A percentile compares a stretch with the other conserved stretches of the same genome.
Evolutionary conservation across 2,329 filamentous ascomycete species (phyloP).

Genomic region (Fusarium setosum): DNA sequence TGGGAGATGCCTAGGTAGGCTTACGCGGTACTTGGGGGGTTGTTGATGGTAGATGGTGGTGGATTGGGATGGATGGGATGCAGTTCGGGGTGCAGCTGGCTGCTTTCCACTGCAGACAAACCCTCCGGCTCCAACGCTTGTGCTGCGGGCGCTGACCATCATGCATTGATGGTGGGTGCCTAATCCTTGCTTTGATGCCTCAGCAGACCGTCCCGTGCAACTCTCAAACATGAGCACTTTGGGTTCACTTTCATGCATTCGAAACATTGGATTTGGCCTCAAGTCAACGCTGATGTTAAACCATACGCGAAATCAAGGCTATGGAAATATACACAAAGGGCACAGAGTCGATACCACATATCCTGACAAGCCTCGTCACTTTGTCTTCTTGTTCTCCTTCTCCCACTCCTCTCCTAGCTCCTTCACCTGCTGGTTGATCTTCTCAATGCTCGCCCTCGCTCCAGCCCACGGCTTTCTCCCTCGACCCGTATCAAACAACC

Average conservation of each 20-base stretch:
- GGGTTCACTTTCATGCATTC: too few relatives aligned
- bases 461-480: conserved; percentile 54
- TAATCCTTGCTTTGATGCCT: conserved; percentile 6
- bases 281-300: background rate
- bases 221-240: background rate
- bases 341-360: too few relatives aligned
- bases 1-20: conserved; percentile 1
- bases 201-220: background rate
- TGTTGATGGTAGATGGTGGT: background rate
- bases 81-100: background rate
- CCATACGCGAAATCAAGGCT: background rate
- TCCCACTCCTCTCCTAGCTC: conserved; percentile 36
- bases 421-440: conserved; percentile 39
- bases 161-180: conserved; percentile 3
- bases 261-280: too few relatives aligned
- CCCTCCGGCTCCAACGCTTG: conserved; percentile 1
- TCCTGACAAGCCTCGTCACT: background rate
- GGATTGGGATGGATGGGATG: background rate
- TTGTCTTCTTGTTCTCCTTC: conserved; percentile 39
- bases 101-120: background rate
- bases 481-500: conserved; percentile 53
- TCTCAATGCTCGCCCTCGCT: conserved; percentile 47
- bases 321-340: background rate
- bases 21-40: background rate
- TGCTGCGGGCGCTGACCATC: conserved; percentile 6